These are phyloP conservation scores for Zizania latifolia DNA, from an alignment of 176 grass and related monocot genomes.

Conservation along the genomic window DNA sequence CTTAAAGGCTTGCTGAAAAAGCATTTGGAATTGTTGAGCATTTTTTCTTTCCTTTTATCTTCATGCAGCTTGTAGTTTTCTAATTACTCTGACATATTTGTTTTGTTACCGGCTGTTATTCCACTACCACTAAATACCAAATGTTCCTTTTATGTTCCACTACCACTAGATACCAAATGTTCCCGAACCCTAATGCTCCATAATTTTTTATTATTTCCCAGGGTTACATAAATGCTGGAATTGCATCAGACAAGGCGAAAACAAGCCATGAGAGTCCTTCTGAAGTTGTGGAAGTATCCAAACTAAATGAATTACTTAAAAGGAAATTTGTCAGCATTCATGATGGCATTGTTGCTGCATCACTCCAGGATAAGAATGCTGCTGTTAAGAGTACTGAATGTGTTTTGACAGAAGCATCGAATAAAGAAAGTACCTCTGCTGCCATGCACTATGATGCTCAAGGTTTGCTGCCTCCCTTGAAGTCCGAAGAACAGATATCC, in stretches of 20 bases:
- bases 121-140: too few species aligned
- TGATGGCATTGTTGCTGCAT: slow-evolving; percentile 25
- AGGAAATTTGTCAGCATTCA: slow-evolving; percentile 26
- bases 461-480: slow-evolving; percentile 21
- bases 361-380: slow-evolving; percentile 24
- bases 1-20: slow-evolving; percentile 21
- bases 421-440: slow-evolving; percentile 20
- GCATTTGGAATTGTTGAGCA: neutral
- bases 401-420: slow-evolving; percentile 25
- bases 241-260: slow-evolving; percentile 48
- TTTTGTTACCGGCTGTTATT: neutral
- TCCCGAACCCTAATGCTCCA: slow-evolving; percentile 1
- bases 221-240: slow-evolving; percentile 98
- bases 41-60: slow-evolving; percentile 18
- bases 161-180: slow-evolving; percentile 22
- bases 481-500: slow-evolving; percentile 3
- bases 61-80: slow-evolving; percentile 13
- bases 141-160: too few species aligned
- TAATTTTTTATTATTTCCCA: slow-evolving; percentile 35
- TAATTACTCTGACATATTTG: neutral
- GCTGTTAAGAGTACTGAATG: slow-evolving; percentile 22
- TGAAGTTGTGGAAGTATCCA: slow-evolving; percentile 40
- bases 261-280: neutral
- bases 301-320: slow-evolving; percentile 36
- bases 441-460: slow-evolving; percentile 13